Percentiles rank a stretch among this genome's conserved stretches.
phyloP scores from a whole-genome alignment of 441 rosid species.

The Sinapis alba region DNA sequence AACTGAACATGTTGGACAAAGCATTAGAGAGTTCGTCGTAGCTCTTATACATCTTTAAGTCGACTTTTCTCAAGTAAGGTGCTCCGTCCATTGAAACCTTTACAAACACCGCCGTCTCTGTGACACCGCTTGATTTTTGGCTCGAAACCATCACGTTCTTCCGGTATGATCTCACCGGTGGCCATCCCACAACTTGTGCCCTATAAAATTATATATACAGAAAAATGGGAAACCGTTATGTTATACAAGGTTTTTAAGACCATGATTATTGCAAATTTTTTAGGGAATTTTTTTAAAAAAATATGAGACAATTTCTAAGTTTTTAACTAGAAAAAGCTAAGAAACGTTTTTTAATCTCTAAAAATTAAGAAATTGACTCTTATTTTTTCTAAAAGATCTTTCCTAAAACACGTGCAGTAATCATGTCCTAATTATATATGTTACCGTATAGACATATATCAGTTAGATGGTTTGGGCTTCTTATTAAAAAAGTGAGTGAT shows the following conservation, averaged over 20 bases:
- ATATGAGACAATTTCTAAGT: no score
- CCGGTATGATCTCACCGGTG: constrained; percentile 80
- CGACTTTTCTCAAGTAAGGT: constrained; percentile 87
- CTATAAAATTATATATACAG: constrained; percentile 37
- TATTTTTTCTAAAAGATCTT: no score
- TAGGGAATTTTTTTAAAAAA: no score
- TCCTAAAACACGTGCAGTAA: no score
- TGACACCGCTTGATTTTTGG: constrained; percentile 45
- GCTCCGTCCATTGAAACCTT: constrained; percentile 95
- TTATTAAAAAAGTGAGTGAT: neutral
- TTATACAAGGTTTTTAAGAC: neutral
- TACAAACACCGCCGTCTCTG: constrained; percentile 52
- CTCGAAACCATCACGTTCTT: constrained; percentile 60
- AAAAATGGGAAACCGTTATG: neutral
- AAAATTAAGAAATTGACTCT: no score
- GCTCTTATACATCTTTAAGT: constrained; percentile 63
- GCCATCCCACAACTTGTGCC: constrained; percentile 94
- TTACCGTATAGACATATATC: neutral
- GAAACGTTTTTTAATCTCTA: no score
- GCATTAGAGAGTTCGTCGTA: constrained; percentile 72
- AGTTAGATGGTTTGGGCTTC: neutral
- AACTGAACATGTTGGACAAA: constrained; percentile 68
- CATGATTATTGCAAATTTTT: no score
- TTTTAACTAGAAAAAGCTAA: no score
- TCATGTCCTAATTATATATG: neutral